Conservation (phyloP, 2,329 filamentous ascomycete species). For the Penicillium sclerotigenum region DNA sequence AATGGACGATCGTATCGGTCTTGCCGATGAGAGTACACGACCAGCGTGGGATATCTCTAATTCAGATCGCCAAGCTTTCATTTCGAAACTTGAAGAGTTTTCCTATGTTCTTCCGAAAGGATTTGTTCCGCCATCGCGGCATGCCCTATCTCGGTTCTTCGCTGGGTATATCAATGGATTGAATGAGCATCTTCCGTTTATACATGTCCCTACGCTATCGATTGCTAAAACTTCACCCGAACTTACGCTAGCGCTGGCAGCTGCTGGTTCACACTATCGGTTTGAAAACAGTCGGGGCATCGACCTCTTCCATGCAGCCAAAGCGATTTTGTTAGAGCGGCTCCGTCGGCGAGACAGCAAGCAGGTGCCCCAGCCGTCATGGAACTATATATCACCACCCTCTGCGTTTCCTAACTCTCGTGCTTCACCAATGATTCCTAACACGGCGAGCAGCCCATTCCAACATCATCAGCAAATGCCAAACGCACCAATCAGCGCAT, state of each 20-base stretch:
- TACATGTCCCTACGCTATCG: slow-evolving; percentile 50
- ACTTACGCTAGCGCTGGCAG: slow-evolving; percentile 51
- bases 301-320: slow-evolving; percentile 57
- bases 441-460: slow-evolving; percentile 44
- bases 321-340: slow-evolving; percentile 53
- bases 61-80: slow-evolving; percentile 45
- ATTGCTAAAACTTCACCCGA: slow-evolving; percentile 47
- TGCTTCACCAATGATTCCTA: slow-evolving; percentile 43
- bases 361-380: slow-evolving; percentile 41
- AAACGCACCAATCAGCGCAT: slow-evolving; percentile 31
- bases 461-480: slow-evolving; percentile 38
- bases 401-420: slow-evolving; percentile 41
- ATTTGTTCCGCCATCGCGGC: slow-evolving; percentile 49
- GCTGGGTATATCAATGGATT: slow-evolving; percentile 53
- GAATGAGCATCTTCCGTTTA: slow-evolving; percentile 52
- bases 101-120: slow-evolving; percentile 46
- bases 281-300: slow-evolving; percentile 52
- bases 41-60: slow-evolving; percentile 49
- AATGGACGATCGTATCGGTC: slow-evolving; percentile 42
- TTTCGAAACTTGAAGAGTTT: slow-evolving; percentile 46
- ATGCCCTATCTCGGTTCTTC: slow-evolving; percentile 49
- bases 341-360: slow-evolving; percentile 51
- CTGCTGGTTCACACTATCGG: slow-evolving; percentile 49
- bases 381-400: slow-evolving; percentile 41
- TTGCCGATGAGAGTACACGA: slow-evolving; percentile 43